phyloP scores from a whole-genome alignment of 805 yeast genomes.

The Candida anglica region DNA sequence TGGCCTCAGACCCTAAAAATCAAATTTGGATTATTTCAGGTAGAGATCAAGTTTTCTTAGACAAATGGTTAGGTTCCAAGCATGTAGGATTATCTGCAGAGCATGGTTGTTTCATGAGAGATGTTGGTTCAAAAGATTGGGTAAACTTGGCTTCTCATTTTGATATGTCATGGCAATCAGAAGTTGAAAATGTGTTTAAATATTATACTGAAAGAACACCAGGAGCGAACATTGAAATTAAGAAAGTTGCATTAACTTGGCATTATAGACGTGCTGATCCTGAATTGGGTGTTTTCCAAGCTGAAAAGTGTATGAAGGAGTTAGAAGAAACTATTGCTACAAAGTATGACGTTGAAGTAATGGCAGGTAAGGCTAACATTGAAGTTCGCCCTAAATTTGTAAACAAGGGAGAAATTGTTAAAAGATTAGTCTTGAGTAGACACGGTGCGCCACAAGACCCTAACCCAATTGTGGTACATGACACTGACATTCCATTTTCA shows the following conservation, averaged over 20 bases:
- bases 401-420: slow-evolving; percentile 95
- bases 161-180: slow-evolving; percentile 94
- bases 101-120: slow-evolving; percentile 93
- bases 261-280: slow-evolving; percentile 96
- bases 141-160: slow-evolving; percentile 72
- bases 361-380: slow-evolving; percentile 95
- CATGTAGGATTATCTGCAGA: slow-evolving; percentile 88
- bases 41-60: slow-evolving; percentile 86
- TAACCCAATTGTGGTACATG: slow-evolving; percentile 15
- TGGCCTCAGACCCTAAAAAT: slow-evolving; percentile 74
- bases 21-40: slow-evolving; percentile 95
- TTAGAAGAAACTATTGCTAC: slow-evolving; percentile 55
- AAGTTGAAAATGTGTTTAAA: slow-evolving; percentile 69
- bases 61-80: slow-evolving; percentile 77
- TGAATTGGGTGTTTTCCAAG: slow-evolving; percentile 84
- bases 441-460: slow-evolving; percentile 54
- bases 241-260: slow-evolving; percentile 96
- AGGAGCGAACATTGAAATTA: slow-evolving; percentile 80
- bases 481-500: slow-evolving; percentile 29
- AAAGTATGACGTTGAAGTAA: slow-evolving; percentile 83
- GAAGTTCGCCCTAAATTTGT: slow-evolving; percentile 96
- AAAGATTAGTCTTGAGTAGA: slow-evolving; percentile 61
- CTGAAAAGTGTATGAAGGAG: slow-evolving; percentile 65
- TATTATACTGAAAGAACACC: slow-evolving; percentile 85
- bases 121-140: slow-evolving; percentile 67